Base-by-base conservation (phyloP, 495 filamentous ascomycete genomes). In the Talaromyces borbonicus region DNA sequence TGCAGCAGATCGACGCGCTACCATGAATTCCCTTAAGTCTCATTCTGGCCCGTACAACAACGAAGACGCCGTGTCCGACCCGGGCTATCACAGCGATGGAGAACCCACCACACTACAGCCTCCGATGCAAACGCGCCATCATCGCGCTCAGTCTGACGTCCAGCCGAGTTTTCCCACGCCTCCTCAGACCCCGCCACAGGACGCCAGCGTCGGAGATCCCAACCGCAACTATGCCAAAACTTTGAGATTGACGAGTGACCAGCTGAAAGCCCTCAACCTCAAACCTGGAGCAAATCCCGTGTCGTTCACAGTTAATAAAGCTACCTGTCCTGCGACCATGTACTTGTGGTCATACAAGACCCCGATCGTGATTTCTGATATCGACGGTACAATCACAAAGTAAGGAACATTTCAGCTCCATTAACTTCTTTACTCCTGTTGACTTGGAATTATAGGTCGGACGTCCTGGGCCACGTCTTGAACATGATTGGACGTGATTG, bases 351-450 rank as follows among this genome's bases (percentile, higher is more conserved):
- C 75, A 52, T 76, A 90, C 48, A 85, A 92, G 52, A 81, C 79
- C 0, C 93, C 92, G 0, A 88, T 96, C 40, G 90, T 99, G 19
- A 95, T 99, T 51, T 96, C 90, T 9, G 92, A 99, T 65, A 95
- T 99, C 53, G 92, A 99, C 67, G 92, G 92, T 18, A 99, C 92
- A 16, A 99, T 99, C 53, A 99, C 92, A 37, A 99, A 97, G 69
- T 79, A 56, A 64, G 71, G 49, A 32, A 9, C 26, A 8, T 7
- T 8, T 9, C 11, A 27, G 31, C 32, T 1, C 23, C 15, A 11
- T 32, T 27, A 31, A 2, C 20, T 8, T 6, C 38, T 1, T 19
- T 16, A 37, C 12, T 52, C 5, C 22, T 23, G 29, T 16, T 39
- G 14, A 30, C 30, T 20, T 11, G 27, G 29, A 35, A 19, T 51